Evolutionary conservation across 2,329 filamentous ascomycete species (phyloP), one percentile per base, ranked within the genome.

Genomic region (Fusarium protoensiforme): DNA sequence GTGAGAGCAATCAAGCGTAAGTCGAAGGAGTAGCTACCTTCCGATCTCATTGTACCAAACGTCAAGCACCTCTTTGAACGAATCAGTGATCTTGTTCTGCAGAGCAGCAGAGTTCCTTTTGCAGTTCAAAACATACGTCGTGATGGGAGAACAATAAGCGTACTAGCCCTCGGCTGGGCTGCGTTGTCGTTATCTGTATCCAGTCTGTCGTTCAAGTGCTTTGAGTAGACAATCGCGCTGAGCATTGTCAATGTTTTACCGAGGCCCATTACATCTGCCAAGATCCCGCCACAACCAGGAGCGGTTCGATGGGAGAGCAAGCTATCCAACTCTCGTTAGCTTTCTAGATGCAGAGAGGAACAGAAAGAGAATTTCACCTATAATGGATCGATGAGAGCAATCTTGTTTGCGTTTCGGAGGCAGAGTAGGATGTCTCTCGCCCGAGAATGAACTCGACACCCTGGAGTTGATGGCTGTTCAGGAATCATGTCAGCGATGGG

Each of bases 171-270:
- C 6, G 4, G 4, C 14, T 51, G 8, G 4, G 14, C 13, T 3
- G 4, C 7, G 3, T 29, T 8, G 16, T 7, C 9, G 18, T 33
- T 20, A 9, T 29, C 24, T 2, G 22, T 29, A 13, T 43, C 5
- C 6, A 31, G 20, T 3, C 18, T 31, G 8, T 67, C 35, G 5
- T 35, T 41, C n/a, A 18, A 11, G 14, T 60, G 38, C 14, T 54
- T 22, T 18, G 64, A 70, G n/a, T 58, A 29, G 7, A 67, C 24
- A 16, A 70, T 58, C 2, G 67, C 46, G 0, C 64, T 39, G 8
- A 70, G 48, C 43, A 67, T 67, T 1, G 64, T 67, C 18, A 70
- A 22, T n/a, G 67, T 70, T 18, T 70, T 70, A 3, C 67, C 67
- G 8, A 70, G 61, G 14, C 67, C 67, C 67, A 70, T 70, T 2